Conservation (phyloP, 768 basidiomycete genomes). For the Boletus rufocinnamomeus region DNA sequence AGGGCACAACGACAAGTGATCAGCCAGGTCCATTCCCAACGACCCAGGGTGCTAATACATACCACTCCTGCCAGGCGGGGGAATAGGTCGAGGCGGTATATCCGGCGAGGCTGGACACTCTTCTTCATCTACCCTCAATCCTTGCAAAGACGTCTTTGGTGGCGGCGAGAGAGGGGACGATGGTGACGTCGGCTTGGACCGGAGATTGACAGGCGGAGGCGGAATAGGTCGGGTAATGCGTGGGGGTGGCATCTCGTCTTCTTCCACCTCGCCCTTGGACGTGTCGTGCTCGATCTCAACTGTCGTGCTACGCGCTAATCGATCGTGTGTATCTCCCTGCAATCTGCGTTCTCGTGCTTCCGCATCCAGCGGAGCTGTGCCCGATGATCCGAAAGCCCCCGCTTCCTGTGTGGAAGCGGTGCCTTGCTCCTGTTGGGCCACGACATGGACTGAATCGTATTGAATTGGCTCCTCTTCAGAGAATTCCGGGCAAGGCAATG, state of each 20-base stretch:
- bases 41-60: not conserved
- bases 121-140: conserved; percentile 23
- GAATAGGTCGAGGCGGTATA: conserved; percentile 32
- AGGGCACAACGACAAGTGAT: not conserved
- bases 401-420: conserved; percentile 4
- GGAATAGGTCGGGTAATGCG: conserved; percentile 36
- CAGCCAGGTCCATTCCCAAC: not conserved
- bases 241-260: conserved; percentile 34
- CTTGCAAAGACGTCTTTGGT: conserved; percentile 9
- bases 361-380: not conserved
- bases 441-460: not conserved
- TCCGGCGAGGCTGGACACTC: conserved; percentile 33
- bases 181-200: conserved; percentile 24
- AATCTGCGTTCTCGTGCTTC: not conserved
- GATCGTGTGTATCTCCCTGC: not conserved
- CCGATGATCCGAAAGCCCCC: not conserved
- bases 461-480: conserved; percentile 12
- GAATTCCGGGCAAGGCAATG: not conserved
- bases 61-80: conserved; percentile 35
- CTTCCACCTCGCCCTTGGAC: conserved; percentile 19
- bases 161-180: conserved; percentile 21
- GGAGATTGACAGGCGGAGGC: conserved; percentile 34
- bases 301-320: not conserved
- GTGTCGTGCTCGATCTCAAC: conserved; percentile 6
- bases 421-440: conserved; percentile 6